A percentile compares a stretch with the other conserved stretches of the same genome.
phyloP scores from a whole-genome alignment of 352 stramenopile genomes.

The Phytophthora palmivora region DNA sequence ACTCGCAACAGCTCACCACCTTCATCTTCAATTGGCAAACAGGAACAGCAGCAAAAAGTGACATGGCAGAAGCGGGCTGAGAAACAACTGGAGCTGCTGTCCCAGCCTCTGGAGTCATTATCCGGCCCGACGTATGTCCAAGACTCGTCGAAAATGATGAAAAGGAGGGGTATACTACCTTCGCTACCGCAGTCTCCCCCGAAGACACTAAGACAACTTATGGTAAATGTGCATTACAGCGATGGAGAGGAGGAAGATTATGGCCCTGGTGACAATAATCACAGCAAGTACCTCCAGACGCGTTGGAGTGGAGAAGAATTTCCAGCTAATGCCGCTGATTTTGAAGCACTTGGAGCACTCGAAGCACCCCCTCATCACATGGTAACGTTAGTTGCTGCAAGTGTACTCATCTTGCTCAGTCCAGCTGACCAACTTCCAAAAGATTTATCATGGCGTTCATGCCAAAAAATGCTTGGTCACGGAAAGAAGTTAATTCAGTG shows the following conservation, averaged over 20 bases:
- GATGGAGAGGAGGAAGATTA: constrained; percentile 19
- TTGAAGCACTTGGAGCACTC: constrained; percentile 55
- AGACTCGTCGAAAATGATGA: constrained; percentile 82
- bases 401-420: constrained; percentile 76
- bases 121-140: constrained; percentile 62
- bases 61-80: constrained; percentile 74
- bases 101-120: constrained; percentile 67
- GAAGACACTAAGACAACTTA: constrained; percentile 70
- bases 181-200: constrained; percentile 62
- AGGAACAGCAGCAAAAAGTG: constrained; percentile 30
- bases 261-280: constrained; percentile 20
- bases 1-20: constrained; percentile 11
- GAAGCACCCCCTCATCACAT: constrained; percentile 63
- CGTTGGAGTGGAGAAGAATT: constrained; percentile 53
- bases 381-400: constrained; percentile 63
- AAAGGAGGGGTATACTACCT: constrained; percentile 69
- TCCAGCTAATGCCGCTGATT: constrained; percentile 46
- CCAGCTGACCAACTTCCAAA: constrained; percentile 74
- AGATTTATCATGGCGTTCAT: constrained; percentile 73
- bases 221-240: constrained; percentile 53
- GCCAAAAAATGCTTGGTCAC: constrained; percentile 69
- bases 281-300: constrained; percentile 18
- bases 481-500: constrained; percentile 58
- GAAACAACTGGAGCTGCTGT: constrained; percentile 71
- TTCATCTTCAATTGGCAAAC: constrained; percentile 22